phyloP scores from a whole-genome alignment of 352 stramenopile species.

The Vaucheria bursata region DNA sequence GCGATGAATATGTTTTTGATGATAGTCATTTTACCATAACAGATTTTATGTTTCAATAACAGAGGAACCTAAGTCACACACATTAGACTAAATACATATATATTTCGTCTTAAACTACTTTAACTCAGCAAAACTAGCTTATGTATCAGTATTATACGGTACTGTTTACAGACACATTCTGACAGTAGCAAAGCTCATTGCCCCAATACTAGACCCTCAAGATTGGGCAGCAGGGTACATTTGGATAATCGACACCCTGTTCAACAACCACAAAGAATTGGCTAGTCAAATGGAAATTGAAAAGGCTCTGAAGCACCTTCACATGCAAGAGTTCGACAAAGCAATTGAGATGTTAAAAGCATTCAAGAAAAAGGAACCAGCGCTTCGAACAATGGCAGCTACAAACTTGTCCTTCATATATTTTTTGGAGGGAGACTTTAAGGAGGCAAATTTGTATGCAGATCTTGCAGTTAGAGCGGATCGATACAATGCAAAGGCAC shows the following conservation, averaged over 20 bases:
- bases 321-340: slow-evolving; percentile 79
- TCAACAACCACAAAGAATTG: slow-evolving; percentile 75
- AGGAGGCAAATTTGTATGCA: slow-evolving; percentile 74
- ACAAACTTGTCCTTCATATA: slow-evolving; percentile 93
- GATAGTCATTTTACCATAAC: too few species aligned
- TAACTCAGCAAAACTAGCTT: too few species aligned
- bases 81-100: too few species aligned
- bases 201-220: slow-evolving; percentile 73
- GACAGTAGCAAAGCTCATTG: slow-evolving; percentile 82
- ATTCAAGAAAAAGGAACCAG: slow-evolving; percentile 88
- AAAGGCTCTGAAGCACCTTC: slow-evolving; percentile 69
- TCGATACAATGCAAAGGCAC: slow-evolving; percentile 87
- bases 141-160: too few species aligned
- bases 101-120: too few species aligned
- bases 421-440: slow-evolving; percentile 80
- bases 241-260: slow-evolving; percentile 83
- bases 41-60: too few species aligned
- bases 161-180: slow-evolving; percentile 65
- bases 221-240: slow-evolving; percentile 81
- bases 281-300: slow-evolving; percentile 74
- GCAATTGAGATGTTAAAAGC: slow-evolving; percentile 63
- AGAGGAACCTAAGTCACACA: too few species aligned
- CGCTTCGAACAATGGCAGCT: slow-evolving; percentile 79
- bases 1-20: too few species aligned
- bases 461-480: slow-evolving; percentile 79